Evolutionary conservation across 805 yeast genomes (phyloP).

Genomic region (Sungouiozyma intestinalis): DNA sequence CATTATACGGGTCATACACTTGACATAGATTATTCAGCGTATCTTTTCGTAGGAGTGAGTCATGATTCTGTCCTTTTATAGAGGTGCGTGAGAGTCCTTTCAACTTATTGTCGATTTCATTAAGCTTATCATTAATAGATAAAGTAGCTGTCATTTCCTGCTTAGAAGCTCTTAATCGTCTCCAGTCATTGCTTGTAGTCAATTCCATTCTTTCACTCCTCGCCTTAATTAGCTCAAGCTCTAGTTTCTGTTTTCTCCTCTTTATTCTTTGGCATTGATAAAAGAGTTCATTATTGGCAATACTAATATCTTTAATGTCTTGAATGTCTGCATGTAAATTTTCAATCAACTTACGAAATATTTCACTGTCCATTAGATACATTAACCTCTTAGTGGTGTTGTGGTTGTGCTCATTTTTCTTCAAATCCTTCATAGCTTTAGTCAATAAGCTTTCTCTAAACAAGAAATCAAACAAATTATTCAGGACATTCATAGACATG

Average conservation of each 20-base stretch:
- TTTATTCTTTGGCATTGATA: not conserved
- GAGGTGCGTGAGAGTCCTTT: not conserved
- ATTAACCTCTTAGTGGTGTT: constrained; percentile 10
- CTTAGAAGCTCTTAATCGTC: not conserved
- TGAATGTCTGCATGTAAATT: constrained; percentile 16
- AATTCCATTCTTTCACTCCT: not conserved
- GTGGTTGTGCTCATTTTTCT: constrained; percentile 6
- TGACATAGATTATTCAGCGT: not conserved
- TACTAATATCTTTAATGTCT: constrained; percentile 24
- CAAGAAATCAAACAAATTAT: constrained; percentile 11
- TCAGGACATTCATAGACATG: constrained; percentile 19
- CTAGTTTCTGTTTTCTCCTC: not conserved
- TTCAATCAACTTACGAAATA: constrained; percentile 14
- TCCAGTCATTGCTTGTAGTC: not conserved
- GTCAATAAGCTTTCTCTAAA: constrained; percentile 17
- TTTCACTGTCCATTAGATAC: constrained; percentile 21
- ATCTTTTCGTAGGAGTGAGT: not conserved
- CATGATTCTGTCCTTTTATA: not conserved
- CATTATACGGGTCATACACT: not conserved
- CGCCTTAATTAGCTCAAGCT: not conserved
- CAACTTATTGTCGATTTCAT: not conserved
- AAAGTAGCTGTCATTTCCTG: not conserved
- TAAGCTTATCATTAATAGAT: not conserved
- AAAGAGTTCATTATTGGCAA: constrained; percentile 22
- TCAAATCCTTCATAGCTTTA: constrained; percentile 16